Base-by-base conservation (phyloP, 495 filamentous ascomycete species). In the Evansstolkia leycettana region DNA sequence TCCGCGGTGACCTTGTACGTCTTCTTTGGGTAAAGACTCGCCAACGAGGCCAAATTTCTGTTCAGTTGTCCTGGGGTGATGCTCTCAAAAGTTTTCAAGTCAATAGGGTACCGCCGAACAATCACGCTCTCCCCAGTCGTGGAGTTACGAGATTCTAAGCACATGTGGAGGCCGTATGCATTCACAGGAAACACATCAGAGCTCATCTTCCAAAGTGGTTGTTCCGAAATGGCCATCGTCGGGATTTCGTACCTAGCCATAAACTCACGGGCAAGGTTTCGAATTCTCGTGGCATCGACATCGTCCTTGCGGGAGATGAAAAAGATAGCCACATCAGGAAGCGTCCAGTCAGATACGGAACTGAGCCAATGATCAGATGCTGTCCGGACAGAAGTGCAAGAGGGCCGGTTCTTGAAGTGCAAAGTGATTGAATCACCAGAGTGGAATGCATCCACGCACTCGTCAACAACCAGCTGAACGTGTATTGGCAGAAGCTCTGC, bases 401-500 rank as follows among this genome's bases (percentile, higher is more conserved):
- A 50, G 48, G 48, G 61, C 41, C 52, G 60, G 25, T 79, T 72
- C 43, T 80, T 77, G 36, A 84, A 57, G 14, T 57, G 69, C 42
- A 87, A 43, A 17, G 62, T 65, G 37, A 81, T 55, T 13, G n/a
- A n/a, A n/a, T n/a, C n/a, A n/a, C n/a, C n/a, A n/a, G n/a, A n/a
- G n/a, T n/a, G n/a, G n/a, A n/a, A n/a, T 14, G 79, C 80, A 10
- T 59, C 62, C 25, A 64, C 64, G 46, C 82, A 86, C 35, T 83
- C 74, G 39, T 86, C 79, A 14, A 87, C 77, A 38, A 76, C 73
- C 41, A 87, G 72, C 46, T 85, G 80, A 17, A 76, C 71, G 40
- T 84, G 75, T 46, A 85, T 81, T 6, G 84, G 74, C 36, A 84
- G 75, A 15, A 86, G 72, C 46, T 86, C 82, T 1, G 79, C 78